Evolutionary conservation across 208 protist genomes (phyloP).

Genomic region (Naegleria fowleri): DNA sequence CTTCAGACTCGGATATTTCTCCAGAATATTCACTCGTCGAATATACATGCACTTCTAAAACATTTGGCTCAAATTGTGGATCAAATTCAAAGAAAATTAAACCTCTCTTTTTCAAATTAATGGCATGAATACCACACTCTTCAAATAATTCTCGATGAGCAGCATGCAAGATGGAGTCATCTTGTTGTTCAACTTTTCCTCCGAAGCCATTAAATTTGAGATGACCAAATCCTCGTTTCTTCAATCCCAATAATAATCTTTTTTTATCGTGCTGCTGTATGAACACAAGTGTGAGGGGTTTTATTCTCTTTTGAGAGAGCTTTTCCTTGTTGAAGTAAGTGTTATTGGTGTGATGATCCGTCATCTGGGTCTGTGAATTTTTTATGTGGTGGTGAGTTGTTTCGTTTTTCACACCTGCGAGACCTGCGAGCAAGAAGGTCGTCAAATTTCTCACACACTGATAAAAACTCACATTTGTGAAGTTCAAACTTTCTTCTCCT

Average conservation of each 20-base stretch:
- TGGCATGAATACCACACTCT: slow-evolving; percentile 32
- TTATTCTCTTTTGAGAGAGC: not conserved
- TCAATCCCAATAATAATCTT: not conserved
- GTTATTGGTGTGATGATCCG: not conserved
- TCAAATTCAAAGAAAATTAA: slow-evolving; percentile 40
- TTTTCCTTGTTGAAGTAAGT: not conserved
- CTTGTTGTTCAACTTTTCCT: slow-evolving; percentile 40
- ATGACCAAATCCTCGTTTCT: slow-evolving; percentile 22
- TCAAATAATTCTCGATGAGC: slow-evolving; percentile 37
- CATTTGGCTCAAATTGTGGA: not conserved
- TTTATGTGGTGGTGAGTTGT: no score
- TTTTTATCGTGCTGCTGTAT: not conserved
- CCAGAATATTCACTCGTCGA: slow-evolving; percentile 7
- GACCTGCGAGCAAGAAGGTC: no score
- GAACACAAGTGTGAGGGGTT: not conserved
- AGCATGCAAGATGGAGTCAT: slow-evolving; percentile 32
- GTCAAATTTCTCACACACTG: no score
- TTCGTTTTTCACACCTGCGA: no score
- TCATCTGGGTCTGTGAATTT: no score
- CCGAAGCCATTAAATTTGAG: slow-evolving; percentile 45
- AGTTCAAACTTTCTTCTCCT: no score
- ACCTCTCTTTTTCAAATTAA: slow-evolving; percentile 26
- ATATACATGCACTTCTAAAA: not conserved
- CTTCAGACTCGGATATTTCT: slow-evolving; percentile 30
- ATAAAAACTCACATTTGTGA: no score